phyloP scores from a whole-genome alignment of 23 red algal species.

The Gracilaria domingensis region DNA sequence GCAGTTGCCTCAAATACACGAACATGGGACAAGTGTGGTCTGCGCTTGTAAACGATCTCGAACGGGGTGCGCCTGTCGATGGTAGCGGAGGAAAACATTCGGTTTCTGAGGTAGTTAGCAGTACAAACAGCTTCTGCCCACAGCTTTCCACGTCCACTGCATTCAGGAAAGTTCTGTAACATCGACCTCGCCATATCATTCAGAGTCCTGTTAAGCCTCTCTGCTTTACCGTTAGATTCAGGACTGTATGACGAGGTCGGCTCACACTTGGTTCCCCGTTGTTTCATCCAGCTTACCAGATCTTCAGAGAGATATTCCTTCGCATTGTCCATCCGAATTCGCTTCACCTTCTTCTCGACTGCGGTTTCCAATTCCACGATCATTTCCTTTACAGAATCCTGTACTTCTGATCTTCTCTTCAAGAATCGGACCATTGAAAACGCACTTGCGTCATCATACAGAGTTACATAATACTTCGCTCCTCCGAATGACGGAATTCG shows the following conservation, averaged over 20 bases:
- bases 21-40: slow-evolving; percentile 32
- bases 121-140: slow-evolving; percentile 20
- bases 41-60: not conserved
- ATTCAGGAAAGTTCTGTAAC: not conserved
- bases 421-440: too few species aligned
- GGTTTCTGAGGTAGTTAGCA: not conserved
- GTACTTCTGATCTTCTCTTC: too few species aligned
- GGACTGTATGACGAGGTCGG: slow-evolving; percentile 13
- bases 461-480: too few species aligned
- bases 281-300: slow-evolving; percentile 31
- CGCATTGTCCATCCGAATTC: slow-evolving; percentile 13
- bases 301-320: slow-evolving; percentile 22
- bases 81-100: not conserved
- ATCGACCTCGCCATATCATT: slow-evolving; percentile 9
- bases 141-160: not conserved
- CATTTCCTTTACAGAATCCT: too few species aligned
- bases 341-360: not conserved
- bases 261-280: slow-evolving; percentile 1
- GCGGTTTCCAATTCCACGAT: too few species aligned
- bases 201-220: slow-evolving; percentile 21
- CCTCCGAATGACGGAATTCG: too few species aligned
- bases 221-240: slow-evolving; percentile 34
- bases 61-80: not conserved
- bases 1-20: slow-evolving; percentile 9
- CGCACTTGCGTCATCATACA: too few species aligned